Percentiles rank a stretch among this genome's conserved stretches.
Evolutionary conservation across 169 alveolate genomes (phyloP).

Genomic region (Perkinsus marinus): DNA sequence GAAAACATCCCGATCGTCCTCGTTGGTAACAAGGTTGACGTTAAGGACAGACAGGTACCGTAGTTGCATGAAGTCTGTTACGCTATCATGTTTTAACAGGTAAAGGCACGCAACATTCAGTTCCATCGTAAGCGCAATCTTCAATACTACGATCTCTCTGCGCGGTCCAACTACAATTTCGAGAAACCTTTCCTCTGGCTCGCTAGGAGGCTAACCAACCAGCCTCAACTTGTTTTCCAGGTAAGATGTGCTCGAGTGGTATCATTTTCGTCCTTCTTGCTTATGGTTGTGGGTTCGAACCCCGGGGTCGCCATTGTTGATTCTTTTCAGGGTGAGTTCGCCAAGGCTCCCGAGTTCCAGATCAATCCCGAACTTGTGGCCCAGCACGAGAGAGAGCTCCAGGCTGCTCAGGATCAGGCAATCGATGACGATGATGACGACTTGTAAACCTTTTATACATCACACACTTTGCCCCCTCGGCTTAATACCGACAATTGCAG

Average conservation of each 20-base stretch:
- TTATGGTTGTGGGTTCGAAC: neutral
- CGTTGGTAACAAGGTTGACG: slow-evolving; percentile 94
- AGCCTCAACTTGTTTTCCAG: slow-evolving; percentile 55
- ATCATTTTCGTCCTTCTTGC: neutral
- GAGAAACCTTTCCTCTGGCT: slow-evolving; percentile 97
- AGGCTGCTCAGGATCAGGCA: slow-evolving; percentile 34
- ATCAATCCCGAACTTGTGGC: slow-evolving; percentile 58
- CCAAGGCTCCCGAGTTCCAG: slow-evolving; percentile 66
- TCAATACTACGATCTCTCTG: slow-evolving; percentile 95
- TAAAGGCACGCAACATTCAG: too few relatives aligned
- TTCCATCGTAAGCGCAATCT: slow-evolving; percentile 93
- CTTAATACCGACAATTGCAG: too few relatives aligned
- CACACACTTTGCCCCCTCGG: too few relatives aligned
- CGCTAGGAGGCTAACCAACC: slow-evolving; percentile 80
- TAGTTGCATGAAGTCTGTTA: neutral
- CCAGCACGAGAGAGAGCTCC: slow-evolving; percentile 59
- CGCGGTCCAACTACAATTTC: slow-evolving; percentile 91
- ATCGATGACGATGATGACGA: neutral
- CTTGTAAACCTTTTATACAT: too few relatives aligned
- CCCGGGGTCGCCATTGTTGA: neutral
- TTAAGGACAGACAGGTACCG: slow-evolving; percentile 1
- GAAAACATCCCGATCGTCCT: slow-evolving; percentile 96
- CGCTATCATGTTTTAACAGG: slow-evolving; percentile 70
- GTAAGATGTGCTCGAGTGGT: neutral
- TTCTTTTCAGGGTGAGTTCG: slow-evolving; percentile 54